Percentiles rank a stretch among this genome's conserved stretches.
Conservation (phyloP, 164 flowering plant genomes). For the Stephania cephalantha region DNA sequence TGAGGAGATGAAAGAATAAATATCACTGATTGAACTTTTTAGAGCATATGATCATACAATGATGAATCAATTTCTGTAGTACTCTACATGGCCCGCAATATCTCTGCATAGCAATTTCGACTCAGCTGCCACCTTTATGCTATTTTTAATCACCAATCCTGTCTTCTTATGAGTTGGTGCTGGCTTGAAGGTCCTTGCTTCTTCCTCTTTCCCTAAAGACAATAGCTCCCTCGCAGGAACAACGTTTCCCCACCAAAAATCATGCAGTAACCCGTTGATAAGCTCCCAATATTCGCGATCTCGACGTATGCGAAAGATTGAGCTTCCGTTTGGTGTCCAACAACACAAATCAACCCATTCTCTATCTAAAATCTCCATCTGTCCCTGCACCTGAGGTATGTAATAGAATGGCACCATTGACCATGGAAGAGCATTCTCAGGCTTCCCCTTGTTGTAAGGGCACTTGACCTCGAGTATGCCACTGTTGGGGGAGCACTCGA, state of each 20-base stretch:
- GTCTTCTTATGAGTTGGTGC: conserved; percentile 60
- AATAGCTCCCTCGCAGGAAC: conserved; percentile 81
- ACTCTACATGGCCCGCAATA: conserved; percentile 74
- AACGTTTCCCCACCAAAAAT: conserved; percentile 97
- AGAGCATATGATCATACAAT: background rate
- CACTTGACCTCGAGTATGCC: conserved; percentile 98
- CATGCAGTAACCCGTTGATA: conserved; percentile 63
- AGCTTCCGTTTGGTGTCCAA: conserved; percentile 92
- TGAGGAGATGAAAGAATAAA: background rate
- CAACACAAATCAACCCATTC: conserved; percentile 96
- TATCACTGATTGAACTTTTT: background rate
- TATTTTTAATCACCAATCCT: conserved; percentile 51
- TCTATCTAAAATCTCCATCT: conserved; percentile 86
- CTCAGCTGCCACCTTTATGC: conserved; percentile 60
- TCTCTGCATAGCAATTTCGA: conserved; percentile 70
- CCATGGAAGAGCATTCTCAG: conserved; percentile 84
- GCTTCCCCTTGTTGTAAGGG: conserved; percentile 91
- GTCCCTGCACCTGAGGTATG: conserved; percentile 99
- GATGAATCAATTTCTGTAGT: conserved; percentile 18
- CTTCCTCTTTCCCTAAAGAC: conserved; percentile 45
- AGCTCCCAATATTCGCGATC: conserved; percentile 69
- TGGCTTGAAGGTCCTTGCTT: conserved; percentile 46
- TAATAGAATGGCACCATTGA: conserved; percentile 73
- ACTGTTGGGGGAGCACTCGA: conserved; percentile 53
- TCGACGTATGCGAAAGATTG: conserved; percentile 64